Base-by-base conservation (phyloP, 176 grass and related monocot species). In the Aegilops bicornis region DNA sequence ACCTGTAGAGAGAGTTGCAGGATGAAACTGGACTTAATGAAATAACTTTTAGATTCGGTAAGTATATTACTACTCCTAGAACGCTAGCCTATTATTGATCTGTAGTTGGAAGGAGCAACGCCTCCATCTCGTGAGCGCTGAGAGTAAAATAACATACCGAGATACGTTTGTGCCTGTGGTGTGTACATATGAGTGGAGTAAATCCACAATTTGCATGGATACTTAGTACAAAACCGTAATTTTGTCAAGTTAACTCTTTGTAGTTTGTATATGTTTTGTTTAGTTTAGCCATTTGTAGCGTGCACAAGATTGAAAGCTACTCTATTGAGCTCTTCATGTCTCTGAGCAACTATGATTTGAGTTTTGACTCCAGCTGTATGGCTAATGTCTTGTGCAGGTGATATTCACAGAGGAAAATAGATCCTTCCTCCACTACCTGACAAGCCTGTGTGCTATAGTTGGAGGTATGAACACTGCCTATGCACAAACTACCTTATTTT, bases 361-460 rank as follows among this genome's bases (percentile, higher is more conserved):
- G 29, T 77, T 56, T 36, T 71, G 40, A 79, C 37, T 48, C 20
- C 24, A 45, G 25, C 37, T 84, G 6, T 39, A 29, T 88, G 33
- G 16, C 69, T 73, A 9, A 80, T 87, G 62, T 64, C 83, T 72
- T 89, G 9, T 91, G 65, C 86, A 99, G 97, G 97, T 99, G 73
- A 94, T 99, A 86, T 91, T 99, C 31, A 91, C 86, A 80, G 94
- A 99, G 85, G 88, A 91, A 89, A 99, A 93, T 76, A 87, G 66
- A 86, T 94, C 94, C 10, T 70, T 99, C 16, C 77, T 96, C 33
- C 97, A 99, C 85, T 99, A 89, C 83, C 68, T 99, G 85, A 99
- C 97, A 35, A 92, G 96, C 76, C 79, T 96, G 69, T 99, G 96
- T 79, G 97, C 97, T 87, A 94, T 96, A 79, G 87, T 99, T 61